phyloP scores from a whole-genome alignment of 768 basidiomycete genomes.

The Coprinellus aureogranulatus region DNA sequence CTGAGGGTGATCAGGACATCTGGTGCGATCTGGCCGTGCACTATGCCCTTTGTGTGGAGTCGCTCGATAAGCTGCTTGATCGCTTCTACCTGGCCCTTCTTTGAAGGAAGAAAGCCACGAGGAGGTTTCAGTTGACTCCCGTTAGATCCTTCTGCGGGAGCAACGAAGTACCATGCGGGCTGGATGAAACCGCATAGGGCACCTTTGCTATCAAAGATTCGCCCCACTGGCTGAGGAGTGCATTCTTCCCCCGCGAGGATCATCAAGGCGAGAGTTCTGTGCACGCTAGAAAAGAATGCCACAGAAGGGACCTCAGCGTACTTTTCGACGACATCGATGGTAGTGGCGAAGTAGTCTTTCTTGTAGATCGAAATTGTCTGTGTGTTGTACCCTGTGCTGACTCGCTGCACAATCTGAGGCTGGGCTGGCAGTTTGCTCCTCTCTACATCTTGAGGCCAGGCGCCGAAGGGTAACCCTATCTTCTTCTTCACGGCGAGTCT shows the following conservation, averaged over 20 bases:
- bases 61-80: neutral
- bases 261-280: neutral
- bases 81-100: neutral
- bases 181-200: neutral
- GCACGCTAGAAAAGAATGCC: too few species aligned
- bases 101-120: neutral
- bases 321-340: neutral
- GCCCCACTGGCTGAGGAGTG: neutral
- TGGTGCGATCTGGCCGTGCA: slow-evolving; percentile 22
- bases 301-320: too few species aligned
- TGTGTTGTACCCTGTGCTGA: neutral
- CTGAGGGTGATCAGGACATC: slow-evolving; percentile 16
- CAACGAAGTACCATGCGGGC: neutral
- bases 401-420: neutral
- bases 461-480: neutral
- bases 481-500: too few species aligned
- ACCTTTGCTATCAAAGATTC: neutral
- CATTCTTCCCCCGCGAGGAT: neutral
- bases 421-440: neutral
- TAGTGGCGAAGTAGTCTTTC: neutral
- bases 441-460: neutral
- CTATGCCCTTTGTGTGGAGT: slow-evolving; percentile 18
- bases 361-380: neutral
- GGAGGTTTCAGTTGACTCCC: neutral
- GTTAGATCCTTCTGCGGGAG: neutral